phyloP scores from a whole-genome alignment of 225 moss, liverwort and hornwort species.

The Pseudisothecium myosuroides region DNA sequence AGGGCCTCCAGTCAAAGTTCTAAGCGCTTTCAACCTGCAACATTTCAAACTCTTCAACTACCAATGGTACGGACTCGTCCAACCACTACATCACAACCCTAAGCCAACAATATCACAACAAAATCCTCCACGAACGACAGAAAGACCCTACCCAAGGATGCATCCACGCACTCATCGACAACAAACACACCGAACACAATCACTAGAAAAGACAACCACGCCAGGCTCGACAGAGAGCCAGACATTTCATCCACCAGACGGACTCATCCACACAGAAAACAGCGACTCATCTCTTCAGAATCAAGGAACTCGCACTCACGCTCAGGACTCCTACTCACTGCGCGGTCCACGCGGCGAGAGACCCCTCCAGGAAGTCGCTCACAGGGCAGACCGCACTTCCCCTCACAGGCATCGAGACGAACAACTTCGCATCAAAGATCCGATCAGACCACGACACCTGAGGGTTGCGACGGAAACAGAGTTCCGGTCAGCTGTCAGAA shows the following conservation, averaged over 20 bases:
- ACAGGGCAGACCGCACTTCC: not conserved
- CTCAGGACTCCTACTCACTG: not conserved
- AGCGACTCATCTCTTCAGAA: not conserved
- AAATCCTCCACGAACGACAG: not conserved
- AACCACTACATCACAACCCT: not conserved
- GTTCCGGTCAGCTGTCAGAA: not conserved
- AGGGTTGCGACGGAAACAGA: not conserved
- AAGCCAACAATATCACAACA: not conserved
- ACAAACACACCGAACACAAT: not conserved
- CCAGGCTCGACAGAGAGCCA: not conserved
- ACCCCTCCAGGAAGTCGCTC: not conserved
- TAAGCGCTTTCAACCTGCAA: conserved; percentile 12
- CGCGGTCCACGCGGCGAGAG: not conserved
- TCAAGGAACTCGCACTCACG: not conserved
- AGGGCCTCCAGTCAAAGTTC: not conserved
- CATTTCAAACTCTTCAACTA: not conserved
- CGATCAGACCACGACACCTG: not conserved
- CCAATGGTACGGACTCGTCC: not conserved
- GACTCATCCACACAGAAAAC: not conserved
- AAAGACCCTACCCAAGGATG: not conserved
- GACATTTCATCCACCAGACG: not conserved
- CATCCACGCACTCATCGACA: not conserved
- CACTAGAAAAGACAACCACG: not conserved
- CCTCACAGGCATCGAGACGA: not conserved
- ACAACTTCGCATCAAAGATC: not conserved